phyloP scores from a whole-genome alignment of 805 yeast genomes.

The Wickerhamia fluorescens region DNA sequence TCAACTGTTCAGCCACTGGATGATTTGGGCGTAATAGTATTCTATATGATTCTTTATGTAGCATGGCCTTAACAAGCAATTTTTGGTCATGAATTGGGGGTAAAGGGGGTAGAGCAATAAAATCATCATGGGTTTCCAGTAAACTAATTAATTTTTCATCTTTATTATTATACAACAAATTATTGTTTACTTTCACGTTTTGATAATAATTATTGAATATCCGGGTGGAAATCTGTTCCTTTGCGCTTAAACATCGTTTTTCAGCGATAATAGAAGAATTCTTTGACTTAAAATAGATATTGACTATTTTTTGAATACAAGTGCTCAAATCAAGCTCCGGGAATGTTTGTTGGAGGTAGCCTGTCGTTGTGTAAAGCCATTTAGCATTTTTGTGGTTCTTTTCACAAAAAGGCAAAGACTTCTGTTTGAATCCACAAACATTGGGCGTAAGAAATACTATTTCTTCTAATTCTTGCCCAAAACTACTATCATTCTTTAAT shows the following conservation, averaged over 20 bases:
- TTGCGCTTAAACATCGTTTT: too few relatives aligned
- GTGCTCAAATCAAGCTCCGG: slow-evolving; percentile 18
- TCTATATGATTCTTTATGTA: slow-evolving; percentile 32
- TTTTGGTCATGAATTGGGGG: slow-evolving; percentile 24
- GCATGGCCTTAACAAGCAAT: slow-evolving; percentile 26
- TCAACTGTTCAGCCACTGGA: slow-evolving; percentile 16
- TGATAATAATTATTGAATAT: slow-evolving; percentile 18
- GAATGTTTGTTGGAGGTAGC: slow-evolving; percentile 17
- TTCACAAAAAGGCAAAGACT: too few relatives aligned
- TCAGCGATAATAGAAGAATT: too few relatives aligned
- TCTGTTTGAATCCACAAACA: too few relatives aligned
- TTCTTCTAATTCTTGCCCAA: slow-evolving; percentile 14
- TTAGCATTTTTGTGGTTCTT: slow-evolving; percentile 7
- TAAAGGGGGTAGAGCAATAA: slow-evolving; percentile 25
- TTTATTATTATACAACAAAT: slow-evolving; percentile 13
- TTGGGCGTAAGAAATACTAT: slow-evolving; percentile 11
- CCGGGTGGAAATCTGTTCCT: slow-evolving; percentile 10
- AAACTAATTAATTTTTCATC: slow-evolving; percentile 15
- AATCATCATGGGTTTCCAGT: slow-evolving; percentile 16
- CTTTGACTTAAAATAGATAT: slow-evolving; percentile 19
- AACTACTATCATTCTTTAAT: slow-evolving; percentile 10
- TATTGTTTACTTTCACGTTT: slow-evolving; percentile 15
- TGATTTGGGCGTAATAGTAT: slow-evolving; percentile 23
- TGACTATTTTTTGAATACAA: slow-evolving; percentile 24
- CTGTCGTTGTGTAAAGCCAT: slow-evolving; percentile 21